Conservation (phyloP, 306 rosid species). For the Abrus precatorius region DNA sequence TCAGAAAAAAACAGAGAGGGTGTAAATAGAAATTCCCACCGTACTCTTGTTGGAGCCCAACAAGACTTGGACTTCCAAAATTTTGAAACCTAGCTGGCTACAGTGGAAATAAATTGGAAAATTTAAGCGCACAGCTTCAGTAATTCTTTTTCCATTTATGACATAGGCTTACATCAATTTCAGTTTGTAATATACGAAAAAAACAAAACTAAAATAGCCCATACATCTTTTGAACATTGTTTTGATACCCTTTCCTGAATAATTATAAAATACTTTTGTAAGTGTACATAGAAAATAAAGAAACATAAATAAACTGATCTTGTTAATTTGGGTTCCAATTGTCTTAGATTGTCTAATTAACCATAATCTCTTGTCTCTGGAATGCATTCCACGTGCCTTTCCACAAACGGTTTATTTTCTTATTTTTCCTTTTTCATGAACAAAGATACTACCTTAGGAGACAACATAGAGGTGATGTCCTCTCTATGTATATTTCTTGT, state of each 20-base stretch:
- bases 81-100: not conserved
- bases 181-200: not conserved
- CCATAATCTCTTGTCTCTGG: slow-evolving; percentile 46
- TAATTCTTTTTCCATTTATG: not conserved
- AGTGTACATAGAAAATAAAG: not conserved
- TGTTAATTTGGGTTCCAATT: slow-evolving; percentile 17
- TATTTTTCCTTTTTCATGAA: slow-evolving; percentile 36
- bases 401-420: slow-evolving; percentile 46
- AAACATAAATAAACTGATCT: not conserved
- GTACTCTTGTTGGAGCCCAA: no score
- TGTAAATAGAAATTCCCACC: no score
- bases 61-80: not conserved
- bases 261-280: not conserved
- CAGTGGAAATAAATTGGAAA: no score
- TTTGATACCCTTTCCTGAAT: not conserved
- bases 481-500: slow-evolving; percentile 26
- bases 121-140: no score
- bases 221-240: not conserved
- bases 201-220: not conserved
- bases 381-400: slow-evolving; percentile 73
- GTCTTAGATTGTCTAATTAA: slow-evolving; percentile 30
- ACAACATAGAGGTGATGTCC: slow-evolving; percentile 24
- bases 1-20: no score
- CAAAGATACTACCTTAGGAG: slow-evolving; percentile 25
- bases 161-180: not conserved